Percentiles rank a stretch among this genome's conserved stretches.
phyloP scores from a whole-genome alignment of 2,329 filamentous ascomycete genomes.

The Cercospora sesami region DNA sequence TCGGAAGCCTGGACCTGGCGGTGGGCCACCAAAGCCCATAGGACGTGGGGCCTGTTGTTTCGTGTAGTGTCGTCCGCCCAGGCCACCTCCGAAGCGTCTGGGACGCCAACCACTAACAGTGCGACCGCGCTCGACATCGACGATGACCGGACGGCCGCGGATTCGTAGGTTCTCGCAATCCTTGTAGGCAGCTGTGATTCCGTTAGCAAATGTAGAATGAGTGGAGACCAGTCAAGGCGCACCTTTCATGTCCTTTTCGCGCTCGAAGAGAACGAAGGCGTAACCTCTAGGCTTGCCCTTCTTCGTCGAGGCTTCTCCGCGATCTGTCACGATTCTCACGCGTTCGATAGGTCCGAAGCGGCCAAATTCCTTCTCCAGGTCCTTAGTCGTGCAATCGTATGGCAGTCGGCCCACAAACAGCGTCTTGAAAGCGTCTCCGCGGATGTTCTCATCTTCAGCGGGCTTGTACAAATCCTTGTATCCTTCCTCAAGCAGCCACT shows the following conservation, averaged over 20 bases:
- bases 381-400: constrained; percentile 84
- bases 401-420: constrained; percentile 87
- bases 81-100: constrained; percentile 83
- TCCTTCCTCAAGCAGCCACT: constrained; percentile 64
- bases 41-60: constrained; percentile 69
- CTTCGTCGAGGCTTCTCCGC: constrained; percentile 72
- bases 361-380: constrained; percentile 89
- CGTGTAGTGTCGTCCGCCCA: constrained; percentile 90
- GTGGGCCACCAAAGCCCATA: constrained; percentile 58
- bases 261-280: constrained; percentile 94
- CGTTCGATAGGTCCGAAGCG: constrained; percentile 92
- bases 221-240: constrained; percentile 39
- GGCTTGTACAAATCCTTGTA: constrained; percentile 72
- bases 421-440: constrained; percentile 92
- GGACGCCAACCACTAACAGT: constrained; percentile 94
- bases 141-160: constrained; percentile 85
- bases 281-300: constrained; percentile 62
- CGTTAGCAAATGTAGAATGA: constrained; percentile 20
- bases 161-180: constrained; percentile 85
- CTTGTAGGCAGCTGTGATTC: constrained; percentile 80
- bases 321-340: constrained; percentile 71
- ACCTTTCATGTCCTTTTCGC: constrained; percentile 99
- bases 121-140: constrained; percentile 93
- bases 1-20: constrained; percentile 56
- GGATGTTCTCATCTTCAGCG: constrained; percentile 78